Base-by-base conservation (phyloP, 2,329 filamentous ascomycete genomes). In the Cercospora sojina region DNA sequence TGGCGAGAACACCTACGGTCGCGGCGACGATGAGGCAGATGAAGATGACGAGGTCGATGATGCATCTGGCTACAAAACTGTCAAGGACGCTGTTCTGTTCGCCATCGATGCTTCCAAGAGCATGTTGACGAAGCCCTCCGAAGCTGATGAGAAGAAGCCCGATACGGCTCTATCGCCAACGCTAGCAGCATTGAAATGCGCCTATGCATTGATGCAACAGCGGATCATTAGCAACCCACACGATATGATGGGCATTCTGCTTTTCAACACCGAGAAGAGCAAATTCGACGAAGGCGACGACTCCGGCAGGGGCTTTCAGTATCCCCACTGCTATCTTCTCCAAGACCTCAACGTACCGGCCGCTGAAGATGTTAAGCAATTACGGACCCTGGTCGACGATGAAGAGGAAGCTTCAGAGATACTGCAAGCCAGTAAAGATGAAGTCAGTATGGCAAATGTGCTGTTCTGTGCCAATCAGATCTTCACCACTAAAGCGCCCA, bases 41-140 rank as follows among this genome's bases (percentile, higher is more conserved):
- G 90, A 93, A 18, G 90, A 87, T 59, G 87, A 90, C 55, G 88
- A 90, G 66, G 86, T 87, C 70, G 78, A 90, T 66, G 88, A 90
- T 69, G 90, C 92, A 72, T 83, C 83, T 53, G 89, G 88, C 79
- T 99, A 95, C 83, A 96, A 93, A 81, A 86, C 90, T 0, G 90
- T 93, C 76, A 97, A 97, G 81, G 95, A 99, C 88, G 95, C 95
- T n/a, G 87, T 98, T n/a, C 85, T 99, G 25, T 94, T 99, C 77
- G 94, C 93, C 13, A 97, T 99, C 74, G 91, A 98, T 70, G 79
- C 98, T 76, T 97, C 91, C 83, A 80, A 87, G 41, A 93, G 92
- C 0, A 99, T 98, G 94, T 82, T 98, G 69, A 82, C 78, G 71
- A 82, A 82, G 49, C 91, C 91, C 23, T 85, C 87, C 2, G 80